Evolutionary conservation across 2,329 filamentous ascomycete genomes (phyloP).

Genomic region (Penicillium freii): DNA sequence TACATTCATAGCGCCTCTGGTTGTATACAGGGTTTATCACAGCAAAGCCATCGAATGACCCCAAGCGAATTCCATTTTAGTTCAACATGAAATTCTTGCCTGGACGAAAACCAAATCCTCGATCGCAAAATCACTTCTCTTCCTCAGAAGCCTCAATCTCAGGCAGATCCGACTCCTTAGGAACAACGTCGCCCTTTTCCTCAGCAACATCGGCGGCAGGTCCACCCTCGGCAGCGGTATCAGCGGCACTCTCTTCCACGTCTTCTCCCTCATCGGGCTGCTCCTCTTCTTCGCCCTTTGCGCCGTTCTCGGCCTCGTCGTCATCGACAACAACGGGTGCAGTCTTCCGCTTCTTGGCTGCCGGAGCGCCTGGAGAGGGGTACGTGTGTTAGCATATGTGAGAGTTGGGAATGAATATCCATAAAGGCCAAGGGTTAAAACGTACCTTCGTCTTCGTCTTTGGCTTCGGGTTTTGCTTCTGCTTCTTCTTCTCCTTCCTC

Average conservation of each 20-base stretch:
- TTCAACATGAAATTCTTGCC: neutral
- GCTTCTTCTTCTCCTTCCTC: slow-evolving; percentile 27
- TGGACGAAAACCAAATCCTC: no score
- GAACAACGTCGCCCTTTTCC: slow-evolving; percentile 31
- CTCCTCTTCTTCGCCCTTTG: slow-evolving; percentile 21
- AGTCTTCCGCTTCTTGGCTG: slow-evolving; percentile 36
- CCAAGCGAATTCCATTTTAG: neutral
- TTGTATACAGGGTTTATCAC: neutral
- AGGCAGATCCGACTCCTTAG: slow-evolving; percentile 29
- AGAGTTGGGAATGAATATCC: neutral
- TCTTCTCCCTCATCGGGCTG: slow-evolving; percentile 20
- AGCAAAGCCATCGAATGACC: neutral
- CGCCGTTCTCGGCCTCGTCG: slow-evolving; percentile 19
- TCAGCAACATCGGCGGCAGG: slow-evolving; percentile 36
- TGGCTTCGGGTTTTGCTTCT: slow-evolving; percentile 3
- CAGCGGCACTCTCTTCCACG: slow-evolving; percentile 27
- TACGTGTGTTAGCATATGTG: neutral
- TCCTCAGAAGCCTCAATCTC: slow-evolving; percentile 36
- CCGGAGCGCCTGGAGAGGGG: slow-evolving; percentile 23
- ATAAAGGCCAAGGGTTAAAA: neutral
- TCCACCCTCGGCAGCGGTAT: slow-evolving; percentile 34
- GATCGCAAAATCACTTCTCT: slow-evolving; percentile 7
- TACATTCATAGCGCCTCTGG: neutral
- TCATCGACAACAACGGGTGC: slow-evolving; percentile 24
- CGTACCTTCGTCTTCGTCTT: slow-evolving; percentile 24